A percentile compares a stretch with the other conserved stretches of the same genome.
These are phyloP conservation scores for Lycium barbarum DNA, from an alignment of 257 asterid genomes.

Conservation along the genomic window DNA sequence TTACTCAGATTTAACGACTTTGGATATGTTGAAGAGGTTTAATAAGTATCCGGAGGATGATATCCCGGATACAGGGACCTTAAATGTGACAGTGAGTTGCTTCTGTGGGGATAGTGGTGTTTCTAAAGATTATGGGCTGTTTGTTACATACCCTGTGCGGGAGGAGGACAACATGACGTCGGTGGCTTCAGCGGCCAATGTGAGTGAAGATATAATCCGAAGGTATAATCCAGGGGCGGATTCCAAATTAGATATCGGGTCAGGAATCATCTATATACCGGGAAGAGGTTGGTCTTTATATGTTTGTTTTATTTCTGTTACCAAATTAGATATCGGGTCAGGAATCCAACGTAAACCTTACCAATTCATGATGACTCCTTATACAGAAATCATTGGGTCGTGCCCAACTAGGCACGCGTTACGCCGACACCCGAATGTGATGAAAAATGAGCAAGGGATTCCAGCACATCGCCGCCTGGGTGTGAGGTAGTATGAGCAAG, in stretches of 20 bases:
- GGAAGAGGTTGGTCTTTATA: conserved; percentile 58
- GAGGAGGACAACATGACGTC: conserved; percentile 56
- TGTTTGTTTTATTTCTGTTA: too few species aligned
- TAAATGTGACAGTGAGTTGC: conserved; percentile 78
- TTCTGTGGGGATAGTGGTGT: conserved; percentile 74
- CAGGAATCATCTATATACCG: conserved; percentile 69
- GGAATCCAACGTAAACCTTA: too few species aligned
- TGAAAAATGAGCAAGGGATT: too few species aligned
- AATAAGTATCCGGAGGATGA: conserved; percentile 49
- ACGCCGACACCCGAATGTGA: too few species aligned
- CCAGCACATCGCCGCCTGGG: neutral
- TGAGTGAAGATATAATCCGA: conserved; percentile 52
- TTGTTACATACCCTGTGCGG: conserved; percentile 74
- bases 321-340: too few species aligned
- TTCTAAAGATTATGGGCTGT: conserved; percentile 66
- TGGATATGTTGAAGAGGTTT: conserved; percentile 42
- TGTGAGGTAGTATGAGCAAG: neutral
- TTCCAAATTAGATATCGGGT: conserved; percentile 48
- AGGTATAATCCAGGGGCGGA: conserved; percentile 64
- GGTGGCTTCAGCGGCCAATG: conserved; percentile 56
- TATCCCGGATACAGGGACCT: conserved; percentile 55
- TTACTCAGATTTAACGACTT: conserved; percentile 34
- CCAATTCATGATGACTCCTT: too few species aligned
- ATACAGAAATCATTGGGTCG: too few species aligned
- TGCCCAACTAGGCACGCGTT: too few species aligned